Evolutionary conservation across 805 yeast species (phyloP), one percentile per base, ranked within the genome.

Genomic region (Blastobotrys attinorum): DNA sequence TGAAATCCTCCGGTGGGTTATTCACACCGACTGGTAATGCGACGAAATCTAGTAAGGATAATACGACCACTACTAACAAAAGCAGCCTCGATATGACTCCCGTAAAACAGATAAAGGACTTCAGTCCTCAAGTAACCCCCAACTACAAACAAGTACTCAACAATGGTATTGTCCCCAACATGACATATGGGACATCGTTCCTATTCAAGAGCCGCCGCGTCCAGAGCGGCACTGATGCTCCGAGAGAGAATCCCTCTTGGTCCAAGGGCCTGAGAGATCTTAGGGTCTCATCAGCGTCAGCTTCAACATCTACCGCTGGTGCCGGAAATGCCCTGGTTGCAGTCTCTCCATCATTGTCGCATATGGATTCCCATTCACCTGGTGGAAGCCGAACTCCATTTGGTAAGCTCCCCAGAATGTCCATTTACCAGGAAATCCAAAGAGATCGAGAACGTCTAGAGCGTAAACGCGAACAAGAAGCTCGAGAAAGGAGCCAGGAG

Each of bases 101-200:
- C n/a, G n/a, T n/a, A n/a, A n/a, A n/a, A n/a, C n/a, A n/a, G n/a
- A n/a, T n/a, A n/a, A n/a, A n/a, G n/a, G n/a, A n/a, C n/a, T 21
- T 15, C 21, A 20, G 18, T 31, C 29, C 18, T 20, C n/a, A 17
- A 8, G 17, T 17, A 16, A 3, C 21, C 5, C 16, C 21, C 22
- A 21, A 11, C 32, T 15, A 35, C 23, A 18, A 37, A 35, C 13
- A 38, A n/a, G n/a, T n/a, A n/a, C n/a, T n/a, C n/a, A 22, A 11
- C 7, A n/a, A n/a, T 4, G 8, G 31, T 15, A 6, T 38, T 4
- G 40, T 43, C 11, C 37, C 40, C 8, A 43, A 33, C 22, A 41
- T 43, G 21, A 44, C 47, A 11, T 44, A 39, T 35, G 47, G 47
- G 3, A 44, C 47, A 7, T 18, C 21, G 11, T 22, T 31, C 3